Conservation (phyloP, 2,329 filamentous ascomycete genomes). For the Pseudogymnoascus sp. region DNA sequence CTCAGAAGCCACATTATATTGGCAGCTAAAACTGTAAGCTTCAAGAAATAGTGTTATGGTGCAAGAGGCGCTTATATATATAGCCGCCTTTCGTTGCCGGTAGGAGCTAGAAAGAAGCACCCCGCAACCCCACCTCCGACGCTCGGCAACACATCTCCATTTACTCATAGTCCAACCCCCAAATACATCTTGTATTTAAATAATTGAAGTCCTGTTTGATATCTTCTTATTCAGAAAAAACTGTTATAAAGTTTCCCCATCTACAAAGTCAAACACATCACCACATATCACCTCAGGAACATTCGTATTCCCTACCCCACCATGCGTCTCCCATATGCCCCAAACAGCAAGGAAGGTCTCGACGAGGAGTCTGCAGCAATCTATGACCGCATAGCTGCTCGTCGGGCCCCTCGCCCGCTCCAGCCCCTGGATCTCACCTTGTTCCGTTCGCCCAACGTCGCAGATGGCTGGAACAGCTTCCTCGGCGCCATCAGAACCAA, state of each 20-base stretch:
- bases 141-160: not conserved
- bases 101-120: not conserved
- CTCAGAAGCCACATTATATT: not conserved
- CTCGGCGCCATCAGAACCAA: constrained; percentile 55
- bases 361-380: constrained; percentile 48
- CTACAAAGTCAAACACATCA: not conserved
- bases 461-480: constrained; percentile 69
- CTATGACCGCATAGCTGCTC: constrained; percentile 55
- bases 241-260: not conserved
- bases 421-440: constrained; percentile 70
- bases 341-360: constrained; percentile 35
- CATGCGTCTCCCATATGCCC: constrained; percentile 63
- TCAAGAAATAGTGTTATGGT: not conserved
- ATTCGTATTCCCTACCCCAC: constrained; percentile 1
- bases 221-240: not conserved
- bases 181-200: not conserved
- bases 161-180: not conserved
- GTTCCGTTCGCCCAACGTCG: constrained; percentile 65
- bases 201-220: not conserved
- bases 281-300: not conserved
- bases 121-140: constrained; percentile 2
- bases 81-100: constrained; percentile 5
- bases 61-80: constrained; percentile 5
- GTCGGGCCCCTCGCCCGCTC: constrained; percentile 61
- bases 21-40: not conserved